Percentiles rank a stretch among this genome's conserved stretches.
Conservation (phyloP, 108 stramenopile genomes). For the Parietichytrium sp. region DNA sequence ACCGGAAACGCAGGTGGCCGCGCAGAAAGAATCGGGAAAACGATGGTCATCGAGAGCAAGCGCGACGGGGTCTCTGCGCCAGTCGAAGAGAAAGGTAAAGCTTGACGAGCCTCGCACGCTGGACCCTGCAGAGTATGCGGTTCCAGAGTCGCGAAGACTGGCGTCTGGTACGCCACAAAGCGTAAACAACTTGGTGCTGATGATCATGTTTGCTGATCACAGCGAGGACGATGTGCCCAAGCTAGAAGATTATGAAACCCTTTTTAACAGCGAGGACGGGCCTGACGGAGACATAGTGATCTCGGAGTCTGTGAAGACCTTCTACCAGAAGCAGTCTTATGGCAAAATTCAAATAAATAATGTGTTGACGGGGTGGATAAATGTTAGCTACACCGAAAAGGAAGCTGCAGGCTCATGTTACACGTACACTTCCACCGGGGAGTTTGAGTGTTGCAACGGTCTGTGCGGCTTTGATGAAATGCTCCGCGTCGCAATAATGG, state of each 20-base stretch:
- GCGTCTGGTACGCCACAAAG: too few relatives aligned
- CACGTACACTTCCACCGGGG: too few relatives aligned
- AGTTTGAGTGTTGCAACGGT: background rate
- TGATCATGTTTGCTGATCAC: slow-evolving; percentile 35
- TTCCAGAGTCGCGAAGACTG: too few relatives aligned
- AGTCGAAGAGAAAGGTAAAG: too few relatives aligned
- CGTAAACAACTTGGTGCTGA: slow-evolving; percentile 38
- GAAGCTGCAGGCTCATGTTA: slow-evolving; percentile 39
- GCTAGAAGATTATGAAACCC: background rate
- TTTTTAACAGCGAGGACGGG: slow-evolving; percentile 12
- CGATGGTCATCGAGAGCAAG: too few relatives aligned
- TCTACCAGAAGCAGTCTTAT: background rate
- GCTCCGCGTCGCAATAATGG: too few relatives aligned
- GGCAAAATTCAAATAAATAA: background rate
- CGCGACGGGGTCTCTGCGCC: too few relatives aligned
- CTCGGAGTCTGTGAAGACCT: background rate
- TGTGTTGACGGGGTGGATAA: background rate
- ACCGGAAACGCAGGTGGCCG: too few relatives aligned
- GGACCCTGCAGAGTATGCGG: too few relatives aligned
- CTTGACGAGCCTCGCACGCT: too few relatives aligned
- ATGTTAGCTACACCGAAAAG: background rate
- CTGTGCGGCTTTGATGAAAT: slow-evolving; percentile 3
- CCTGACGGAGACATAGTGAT: background rate
- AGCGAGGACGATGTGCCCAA: background rate
- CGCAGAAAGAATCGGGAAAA: too few relatives aligned